Conservation (phyloP, 1,284 basidiomycete species). For the Vanrija sp. region DNA sequence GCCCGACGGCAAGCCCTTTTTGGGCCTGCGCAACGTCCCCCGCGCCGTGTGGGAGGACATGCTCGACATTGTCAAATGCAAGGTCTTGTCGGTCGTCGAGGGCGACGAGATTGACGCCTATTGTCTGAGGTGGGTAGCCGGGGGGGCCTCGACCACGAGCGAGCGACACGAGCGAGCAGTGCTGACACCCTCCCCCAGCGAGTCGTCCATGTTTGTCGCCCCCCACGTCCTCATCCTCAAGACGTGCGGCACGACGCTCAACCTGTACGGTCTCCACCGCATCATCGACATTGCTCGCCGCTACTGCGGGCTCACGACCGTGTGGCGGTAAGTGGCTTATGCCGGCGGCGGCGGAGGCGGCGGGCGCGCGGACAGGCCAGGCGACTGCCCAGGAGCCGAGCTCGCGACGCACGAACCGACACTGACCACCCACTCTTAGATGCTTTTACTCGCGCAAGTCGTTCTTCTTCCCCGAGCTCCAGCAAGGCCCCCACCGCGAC, state of each 20-base stretch:
- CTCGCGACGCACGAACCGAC: not conserved
- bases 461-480: conserved; percentile 99
- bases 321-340: conserved; percentile 60
- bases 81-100: conserved; percentile 84
- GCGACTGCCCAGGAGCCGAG: no score
- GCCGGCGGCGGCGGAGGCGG: no score
- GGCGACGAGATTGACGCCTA: conserved; percentile 91
- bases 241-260: conserved; percentile 97
- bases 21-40: conserved; percentile 59
- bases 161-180: not conserved
- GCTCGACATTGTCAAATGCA: conserved; percentile 96
- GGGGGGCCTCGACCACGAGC: not conserved
- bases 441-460: conserved; percentile 97
- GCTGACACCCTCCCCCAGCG: conserved; percentile 56
- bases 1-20: conserved; percentile 11
- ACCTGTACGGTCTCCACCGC: conserved; percentile 86
- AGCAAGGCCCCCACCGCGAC: conserved; percentile 87
- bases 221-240: conserved; percentile 96
- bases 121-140: conserved; percentile 75
- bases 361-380: no score
- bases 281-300: conserved; percentile 84
- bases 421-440: conserved; percentile 12
- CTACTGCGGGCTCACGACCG: conserved; percentile 67
- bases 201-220: conserved; percentile 95
- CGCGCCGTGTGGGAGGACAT: conserved; percentile 88